Conservation (phyloP, 2,329 filamentous ascomycete species). For the Sordariomycetes sp. region DNA sequence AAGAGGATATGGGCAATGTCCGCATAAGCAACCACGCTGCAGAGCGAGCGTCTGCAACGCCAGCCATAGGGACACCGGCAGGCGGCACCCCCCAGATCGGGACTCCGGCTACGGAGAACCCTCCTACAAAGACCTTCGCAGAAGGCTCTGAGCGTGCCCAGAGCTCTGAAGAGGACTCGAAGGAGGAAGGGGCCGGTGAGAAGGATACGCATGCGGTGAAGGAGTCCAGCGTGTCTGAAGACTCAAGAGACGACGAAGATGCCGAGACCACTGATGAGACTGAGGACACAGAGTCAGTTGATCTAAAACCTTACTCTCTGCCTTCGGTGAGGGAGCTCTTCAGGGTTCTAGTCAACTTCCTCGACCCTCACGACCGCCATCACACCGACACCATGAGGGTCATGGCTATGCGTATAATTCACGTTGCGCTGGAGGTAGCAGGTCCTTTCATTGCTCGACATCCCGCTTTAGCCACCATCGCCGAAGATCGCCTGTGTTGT, state of each 20-base stretch:
- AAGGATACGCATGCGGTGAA: conserved; percentile 1
- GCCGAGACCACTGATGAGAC: conserved; percentile 19
- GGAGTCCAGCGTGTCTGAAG: neutral
- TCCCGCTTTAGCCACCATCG: conserved; percentile 75
- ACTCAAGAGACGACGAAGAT: conserved; percentile 4
- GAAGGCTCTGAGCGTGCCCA: conserved; percentile 3
- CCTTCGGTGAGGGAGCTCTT: conserved; percentile 94
- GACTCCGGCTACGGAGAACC: too few species aligned
- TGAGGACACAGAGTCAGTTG: conserved; percentile 36
- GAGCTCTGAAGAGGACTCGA: conserved; percentile 4
- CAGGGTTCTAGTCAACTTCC: conserved; percentile 81
- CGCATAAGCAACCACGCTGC: conserved; percentile 58
- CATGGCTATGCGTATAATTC: conserved; percentile 94
- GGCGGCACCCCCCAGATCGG: too few species aligned
- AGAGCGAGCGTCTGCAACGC: neutral
- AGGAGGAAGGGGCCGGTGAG: neutral
- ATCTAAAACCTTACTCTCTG: conserved; percentile 81
- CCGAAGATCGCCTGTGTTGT: conserved; percentile 86
- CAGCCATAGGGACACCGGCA: too few species aligned
- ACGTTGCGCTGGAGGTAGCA: conserved; percentile 92
- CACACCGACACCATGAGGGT: conserved; percentile 94
- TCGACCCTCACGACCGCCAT: conserved; percentile 87
- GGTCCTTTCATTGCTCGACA: conserved; percentile 92
- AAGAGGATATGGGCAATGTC: conserved; percentile 62
- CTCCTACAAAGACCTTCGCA: neutral